phyloP scores from a whole-genome alignment of 192 early-diverging fungal species.

The Umbelopsis isabellina region DNA sequence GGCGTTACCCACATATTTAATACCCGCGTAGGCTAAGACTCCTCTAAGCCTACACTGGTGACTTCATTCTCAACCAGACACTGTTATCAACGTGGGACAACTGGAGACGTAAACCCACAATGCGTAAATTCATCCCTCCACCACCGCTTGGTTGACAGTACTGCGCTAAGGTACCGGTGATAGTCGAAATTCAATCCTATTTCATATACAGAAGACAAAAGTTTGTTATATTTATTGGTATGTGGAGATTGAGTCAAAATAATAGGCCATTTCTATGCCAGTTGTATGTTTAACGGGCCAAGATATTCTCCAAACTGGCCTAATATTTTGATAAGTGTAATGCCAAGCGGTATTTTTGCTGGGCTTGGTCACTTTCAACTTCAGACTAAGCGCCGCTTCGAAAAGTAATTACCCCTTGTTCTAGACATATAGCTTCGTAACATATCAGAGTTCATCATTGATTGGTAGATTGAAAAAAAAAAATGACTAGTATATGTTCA shows the following conservation, averaged over 20 bases:
- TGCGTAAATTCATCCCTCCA: slow-evolving; percentile 22
- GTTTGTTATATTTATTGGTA: neutral
- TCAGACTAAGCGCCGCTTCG: too few species aligned
- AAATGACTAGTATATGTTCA: too few species aligned
- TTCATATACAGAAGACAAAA: neutral
- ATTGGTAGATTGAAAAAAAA: too few species aligned
- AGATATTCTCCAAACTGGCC: too few species aligned
- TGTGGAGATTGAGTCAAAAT: neutral
- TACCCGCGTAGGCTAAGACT: slow-evolving; percentile 16
- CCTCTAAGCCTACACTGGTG: slow-evolving; percentile 14
- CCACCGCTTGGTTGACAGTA: slow-evolving; percentile 23
- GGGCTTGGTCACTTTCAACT: too few species aligned
- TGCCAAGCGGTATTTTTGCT: too few species aligned
- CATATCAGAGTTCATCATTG: too few species aligned
- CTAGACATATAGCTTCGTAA: too few species aligned
- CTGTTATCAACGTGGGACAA: slow-evolving; percentile 21
- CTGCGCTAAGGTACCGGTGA: slow-evolving; percentile 20
- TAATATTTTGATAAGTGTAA: too few species aligned
- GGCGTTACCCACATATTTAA: slow-evolving; percentile 22
- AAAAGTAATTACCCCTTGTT: too few species aligned
- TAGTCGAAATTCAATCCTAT: too few species aligned
- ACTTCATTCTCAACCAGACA: slow-evolving; percentile 22
- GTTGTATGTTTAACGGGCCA: too few species aligned
- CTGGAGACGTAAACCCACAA: slow-evolving; percentile 12
- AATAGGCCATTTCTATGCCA: neutral